Evolutionary conservation across 2,329 filamentous ascomycete species (phyloP).

Genomic region (Fusarium clavum): DNA sequence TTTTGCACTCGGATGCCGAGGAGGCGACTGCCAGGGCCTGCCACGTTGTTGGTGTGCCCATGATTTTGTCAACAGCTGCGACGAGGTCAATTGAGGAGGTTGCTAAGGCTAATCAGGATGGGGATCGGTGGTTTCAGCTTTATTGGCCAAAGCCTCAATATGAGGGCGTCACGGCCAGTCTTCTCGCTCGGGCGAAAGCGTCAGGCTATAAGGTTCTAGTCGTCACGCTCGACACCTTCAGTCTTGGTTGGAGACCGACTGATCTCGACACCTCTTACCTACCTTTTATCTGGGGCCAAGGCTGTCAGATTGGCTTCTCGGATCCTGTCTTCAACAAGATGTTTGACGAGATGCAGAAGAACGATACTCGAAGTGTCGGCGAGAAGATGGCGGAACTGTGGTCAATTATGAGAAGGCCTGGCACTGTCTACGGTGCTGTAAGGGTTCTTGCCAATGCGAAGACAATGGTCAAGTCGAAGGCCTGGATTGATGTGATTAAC

Average conservation of each 20-base stretch:
- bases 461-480: conserved; percentile 33
- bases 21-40: conserved; percentile 72
- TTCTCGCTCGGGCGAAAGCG: conserved; percentile 70
- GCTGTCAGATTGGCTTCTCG: conserved; percentile 71
- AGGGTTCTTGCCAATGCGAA: conserved; percentile 31
- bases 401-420: conserved; percentile 36
- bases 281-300: conserved; percentile 69
- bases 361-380: conserved; percentile 21
- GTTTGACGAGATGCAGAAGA: conserved; percentile 34
- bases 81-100: conserved; percentile 74
- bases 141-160: conserved; percentile 73
- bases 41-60: conserved; percentile 70
- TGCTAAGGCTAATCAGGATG: conserved; percentile 66
- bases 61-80: conserved; percentile 74
- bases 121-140: conserved; percentile 77
- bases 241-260: conserved; percentile 74
- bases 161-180: conserved; percentile 72
- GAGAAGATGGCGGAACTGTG: conserved; percentile 37
- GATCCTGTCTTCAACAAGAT: conserved; percentile 69
- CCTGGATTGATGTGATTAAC: conserved; percentile 42
- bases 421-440: conserved; percentile 39
- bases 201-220: conserved; percentile 74
- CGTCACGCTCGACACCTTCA: conserved; percentile 79
- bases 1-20: conserved; percentile 75
- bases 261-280: conserved; percentile 74